phyloP scores from a whole-genome alignment of 352 stramenopile genomes.

The Globisporangium barbulae region DNA sequence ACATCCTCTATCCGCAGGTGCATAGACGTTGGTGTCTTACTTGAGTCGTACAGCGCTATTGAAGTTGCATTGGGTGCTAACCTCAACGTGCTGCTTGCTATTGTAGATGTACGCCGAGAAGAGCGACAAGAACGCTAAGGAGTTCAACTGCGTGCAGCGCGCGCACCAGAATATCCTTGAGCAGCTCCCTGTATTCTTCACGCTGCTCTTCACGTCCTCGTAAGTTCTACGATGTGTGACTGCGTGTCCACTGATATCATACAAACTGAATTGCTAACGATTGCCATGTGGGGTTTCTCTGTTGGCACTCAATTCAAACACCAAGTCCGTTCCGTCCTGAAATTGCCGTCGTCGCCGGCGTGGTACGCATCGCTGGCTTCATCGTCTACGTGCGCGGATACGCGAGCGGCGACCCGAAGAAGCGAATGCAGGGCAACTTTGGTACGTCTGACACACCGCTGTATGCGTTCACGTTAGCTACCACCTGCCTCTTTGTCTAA shows the following conservation, averaged over 20 bases:
- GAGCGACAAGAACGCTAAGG: slow-evolving; percentile 85
- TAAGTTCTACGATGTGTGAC: slow-evolving; percentile 25
- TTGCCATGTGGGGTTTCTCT: neutral
- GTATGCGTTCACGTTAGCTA: neutral
- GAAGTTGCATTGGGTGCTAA: too few relatives aligned
- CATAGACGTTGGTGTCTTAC: neutral
- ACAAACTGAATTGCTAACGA: neutral
- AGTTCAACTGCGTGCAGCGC: slow-evolving; percentile 91
- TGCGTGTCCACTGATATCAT: neutral
- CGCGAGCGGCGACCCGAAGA: slow-evolving; percentile 56
- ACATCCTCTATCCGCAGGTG: slow-evolving; percentile 56
- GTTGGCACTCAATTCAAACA: neutral
- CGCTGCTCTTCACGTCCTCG: slow-evolving; percentile 49
- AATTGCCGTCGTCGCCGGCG: slow-evolving; percentile 41
- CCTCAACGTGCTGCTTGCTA: neutral
- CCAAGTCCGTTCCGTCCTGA: slow-evolving; percentile 57
- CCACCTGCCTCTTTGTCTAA: neutral
- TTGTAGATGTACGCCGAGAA: slow-evolving; percentile 85
- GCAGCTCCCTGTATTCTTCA: slow-evolving; percentile 73
- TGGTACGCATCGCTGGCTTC: slow-evolving; percentile 53
- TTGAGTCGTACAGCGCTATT: too few relatives aligned
- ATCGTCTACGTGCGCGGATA: slow-evolving; percentile 66
- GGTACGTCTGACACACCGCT: slow-evolving; percentile 24
- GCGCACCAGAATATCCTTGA: slow-evolving; percentile 92
- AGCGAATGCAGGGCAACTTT: slow-evolving; percentile 53